Base-by-base conservation (phyloP, 1,284 basidiomycete genomes). In the Polyporus tsugae region DNA sequence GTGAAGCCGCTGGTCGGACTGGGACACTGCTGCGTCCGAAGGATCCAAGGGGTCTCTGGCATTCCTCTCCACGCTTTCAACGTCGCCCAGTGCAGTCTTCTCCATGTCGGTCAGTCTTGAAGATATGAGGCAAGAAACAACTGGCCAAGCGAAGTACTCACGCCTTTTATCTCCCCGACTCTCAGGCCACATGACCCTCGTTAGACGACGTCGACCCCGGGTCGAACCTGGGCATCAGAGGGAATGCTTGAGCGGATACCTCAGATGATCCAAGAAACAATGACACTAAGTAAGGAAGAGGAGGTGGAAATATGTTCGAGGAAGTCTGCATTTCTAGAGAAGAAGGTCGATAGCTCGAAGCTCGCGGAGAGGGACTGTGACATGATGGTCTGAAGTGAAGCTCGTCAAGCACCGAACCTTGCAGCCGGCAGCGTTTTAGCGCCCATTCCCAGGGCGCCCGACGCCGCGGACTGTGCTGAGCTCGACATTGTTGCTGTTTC, bases 1-100 rank as follows among this genome's bases (percentile, higher is more conserved):
- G 44, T 82, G 80, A 63, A 87, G 80, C 29, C 87, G 83, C 68
- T 79, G 77, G 77, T 89, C 84, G 1, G 85, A 85, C 35, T n/a
- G 42, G 10, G 69, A 63, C 6, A 33, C 65, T 0, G 44, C 39
- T 1, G 60, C 49, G 39, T 69, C 68, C 13, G 39, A 29, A n/a
- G 46, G 11, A 29, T 52, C 55, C 6, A 29, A 25, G 25, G 68
- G 63, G 11, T 58, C 57, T 29, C 41, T 6, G 1, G 65, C 36
- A 44, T 46, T 38, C 44, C 46, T 35, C 13, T 63, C 61, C 4
- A 64, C 53, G 57, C 68, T 68, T 38, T 60, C 66, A 41, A 73
- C 57, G 61, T 70, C 73, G 42, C 70, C 71, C 38, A 72, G 58
- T 9, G 36, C 60, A 3, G 57, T 44, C 42, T 66, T 70, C 61